Base-by-base conservation (phyloP, 23 red algal genomes). In the Gracilaria domingensis region DNA sequence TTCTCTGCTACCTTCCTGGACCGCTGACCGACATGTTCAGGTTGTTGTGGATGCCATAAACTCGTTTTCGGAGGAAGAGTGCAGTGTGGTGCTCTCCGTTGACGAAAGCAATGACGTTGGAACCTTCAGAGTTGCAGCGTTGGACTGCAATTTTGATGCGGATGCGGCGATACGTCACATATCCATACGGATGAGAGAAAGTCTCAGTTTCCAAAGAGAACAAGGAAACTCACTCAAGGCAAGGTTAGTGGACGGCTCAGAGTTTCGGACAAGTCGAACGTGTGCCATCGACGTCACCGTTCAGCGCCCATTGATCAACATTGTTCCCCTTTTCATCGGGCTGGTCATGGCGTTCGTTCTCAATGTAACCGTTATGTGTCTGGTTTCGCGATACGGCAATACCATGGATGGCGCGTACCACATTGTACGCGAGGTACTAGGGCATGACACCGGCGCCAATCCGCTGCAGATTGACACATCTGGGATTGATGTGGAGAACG, bases 391-490 rank as follows among this genome's bases (percentile, higher is more conserved):
- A 14, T 26, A 39, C 14, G 80, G 54, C 1, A 65, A 83, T 28
- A 57, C 57, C 17, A 66, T 65, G 12, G 62, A 86, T 57, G 21
- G n/a, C 51, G 83, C 40, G 2, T 86, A 75, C 57, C 83, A 86
- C 25, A 33, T 86, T 1, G 66, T 86, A 2, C 61, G 66, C 26
- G 83, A 86, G 83, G 38, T 67, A 8, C 64, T 86, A 1, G 83
- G 83, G 2, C 83, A 86, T 74, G 83, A 86, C 26, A 71, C 83
- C 0, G 30, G 59, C 23, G 49, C 61, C 25, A 86, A 86, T 35
- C 83, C 83, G 13, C 65, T 86, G 11, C 57, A 83, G 25, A 28
- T 39, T 1, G 18, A 24, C 25, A 55, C 7, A 6, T 25, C 44
- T 36, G 11, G 30, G 20, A 57, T 66, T 13, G 54, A 83, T 13